Evolutionary conservation across 352 stramenopile species (phyloP), one percentile per base, ranked within the genome.

Genomic region (Phytophthora palmivora): DNA sequence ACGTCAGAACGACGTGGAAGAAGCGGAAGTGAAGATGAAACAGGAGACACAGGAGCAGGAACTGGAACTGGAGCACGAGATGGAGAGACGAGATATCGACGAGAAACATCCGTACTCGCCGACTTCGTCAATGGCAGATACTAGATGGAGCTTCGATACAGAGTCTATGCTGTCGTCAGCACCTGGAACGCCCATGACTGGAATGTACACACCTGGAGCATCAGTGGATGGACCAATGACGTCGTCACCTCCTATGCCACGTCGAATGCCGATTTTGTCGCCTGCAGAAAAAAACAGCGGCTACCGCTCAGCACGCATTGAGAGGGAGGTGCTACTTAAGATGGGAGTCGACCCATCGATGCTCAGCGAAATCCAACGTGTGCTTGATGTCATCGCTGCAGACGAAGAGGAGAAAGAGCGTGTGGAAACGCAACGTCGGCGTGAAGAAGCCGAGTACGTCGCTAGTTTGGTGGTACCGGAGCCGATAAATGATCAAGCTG

Each of bases 281-380:
- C 63, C 45, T 7, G 48, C 54, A 34, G 71, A 82, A 46, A 80
- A 60, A 28, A 70, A 58, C 30, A 74, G 39, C 56, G 66, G 55
- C 52, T 72, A 70, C 7, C 79, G 81, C 10, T 92, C 82, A 10
- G 82, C 78, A 9, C 79, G 81, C 14, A 92, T 92, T 22, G 82
- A 92, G 56, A 89, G 88, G 52, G 78, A 88, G 49, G 82, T 92
- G 43, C 59, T 92, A 53, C 63, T 89, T 5, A 84, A 82, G 44
- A 87, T 92, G 78, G 82, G 80, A 12, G 80, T 92, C 21, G 78
- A 85, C 33, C 75, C 80, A 36, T 78, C 76, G 24, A 87, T 92
- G 82, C 72, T 92, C n/a, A 74, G 67, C 21, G 82, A 92, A 46
- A 83, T 92, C 34, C 82, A 92, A 51, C 76, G 78, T 43, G 72